These are phyloP conservation scores for Arthrobotrys iridis DNA, from an alignment of 2,329 filamentous ascomycete species.

Conservation along the genomic window DNA sequence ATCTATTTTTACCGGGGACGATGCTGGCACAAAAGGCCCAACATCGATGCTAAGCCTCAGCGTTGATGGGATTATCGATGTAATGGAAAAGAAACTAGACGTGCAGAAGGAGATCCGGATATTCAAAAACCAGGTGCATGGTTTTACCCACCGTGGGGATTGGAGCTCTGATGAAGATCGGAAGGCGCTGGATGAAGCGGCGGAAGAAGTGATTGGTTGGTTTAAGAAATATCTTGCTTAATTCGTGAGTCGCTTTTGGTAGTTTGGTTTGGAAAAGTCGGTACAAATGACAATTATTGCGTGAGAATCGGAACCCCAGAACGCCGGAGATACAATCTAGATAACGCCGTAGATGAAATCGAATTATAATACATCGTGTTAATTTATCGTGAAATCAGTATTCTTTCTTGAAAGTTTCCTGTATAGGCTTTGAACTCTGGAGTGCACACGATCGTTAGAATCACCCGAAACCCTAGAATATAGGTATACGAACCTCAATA, in stretches of 20 bases:
- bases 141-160: slow-evolving; percentile 51
- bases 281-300: not conserved
- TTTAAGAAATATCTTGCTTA: slow-evolving; percentile 42
- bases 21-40: not conserved
- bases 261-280: not conserved
- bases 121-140: slow-evolving; percentile 46
- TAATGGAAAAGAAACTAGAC: slow-evolving; percentile 38
- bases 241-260: not conserved
- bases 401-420: slow-evolving; percentile 82
- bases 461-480: not conserved
- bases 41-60: slow-evolving; percentile 14
- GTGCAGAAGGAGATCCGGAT: slow-evolving; percentile 42
- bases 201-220: slow-evolving; percentile 39
- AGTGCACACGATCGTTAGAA: not conserved
- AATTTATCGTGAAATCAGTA: slow-evolving; percentile 53
- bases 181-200: slow-evolving; percentile 46
- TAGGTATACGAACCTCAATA: slow-evolving; percentile 60
- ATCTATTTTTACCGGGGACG: slow-evolving; percentile 1
- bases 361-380: slow-evolving; percentile 32
- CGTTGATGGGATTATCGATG: slow-evolving; percentile 37
- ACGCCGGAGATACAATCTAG: slow-evolving; percentile 20
- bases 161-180: slow-evolving; percentile 36
- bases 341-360: slow-evolving; percentile 33
- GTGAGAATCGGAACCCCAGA: slow-evolving; percentile 1
- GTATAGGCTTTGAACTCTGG: slow-evolving; percentile 86